Evolutionary conservation across 140 eudicot species (phyloP), one percentile per base, ranked within the genome.

Genomic region (Cichorium intybus): DNA sequence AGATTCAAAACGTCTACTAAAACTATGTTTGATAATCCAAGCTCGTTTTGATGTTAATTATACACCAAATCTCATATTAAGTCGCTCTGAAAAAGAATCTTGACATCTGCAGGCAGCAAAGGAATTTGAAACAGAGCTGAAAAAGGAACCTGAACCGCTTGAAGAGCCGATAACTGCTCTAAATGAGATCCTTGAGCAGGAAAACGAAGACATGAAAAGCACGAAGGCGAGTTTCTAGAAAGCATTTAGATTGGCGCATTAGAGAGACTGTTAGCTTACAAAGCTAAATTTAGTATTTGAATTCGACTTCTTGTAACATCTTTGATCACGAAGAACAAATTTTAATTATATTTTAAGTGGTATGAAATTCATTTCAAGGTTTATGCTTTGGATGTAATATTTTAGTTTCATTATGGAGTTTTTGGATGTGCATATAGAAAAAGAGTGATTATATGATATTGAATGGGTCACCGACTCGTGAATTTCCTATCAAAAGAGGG

Each of bases 81-180:
- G n/a, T n/a, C n/a, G n/a, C n/a, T n/a, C n/a, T n/a, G n/a, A n/a
- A n/a, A n/a, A n/a, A n/a, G n/a, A n/a, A n/a, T 4, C 9, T 24
- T 27, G n/a, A 58, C 39, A 15, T 24, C 1, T 75, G 67, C 73
- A 77, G 82, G 82, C 78, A 21, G 78, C 82, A 50, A 77, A 77
- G 35, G 77, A 77, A 49, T 77, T 71, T 64, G 82, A 77, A 63
- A 63, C 77, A 3, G 82, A 77, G 68, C 78, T 76, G 69, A 70
- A 57, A 55, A 70, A 70, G 77, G 77, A 76, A 2, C 14, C 63
- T 0, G 74, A 71, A 15, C 24, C 64, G 6, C 45, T 70, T 62
- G 65, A 62, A 53, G 82, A 64, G 57, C 21, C 82, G 17, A 24
- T 46, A 14, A 24, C 68, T 28, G 60, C 70, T 6, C 53, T 26